These are phyloP conservation scores for Torulaspora quercuum DNA, from an alignment of 805 yeast species.

Conservation along the genomic window DNA sequence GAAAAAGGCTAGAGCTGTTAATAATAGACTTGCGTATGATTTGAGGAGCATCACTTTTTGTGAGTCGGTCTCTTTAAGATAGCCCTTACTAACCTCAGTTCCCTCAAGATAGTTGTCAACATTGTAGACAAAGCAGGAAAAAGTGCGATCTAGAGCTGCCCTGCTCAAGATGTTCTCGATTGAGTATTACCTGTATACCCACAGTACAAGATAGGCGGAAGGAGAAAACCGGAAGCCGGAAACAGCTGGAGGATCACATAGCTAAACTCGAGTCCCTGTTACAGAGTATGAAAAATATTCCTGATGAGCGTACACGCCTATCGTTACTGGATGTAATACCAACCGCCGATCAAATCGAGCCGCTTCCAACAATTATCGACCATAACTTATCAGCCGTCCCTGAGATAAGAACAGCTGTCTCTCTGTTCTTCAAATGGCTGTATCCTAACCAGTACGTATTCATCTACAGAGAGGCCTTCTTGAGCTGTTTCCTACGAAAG, in stretches of 20 bases:
- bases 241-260: conserved; percentile 32
- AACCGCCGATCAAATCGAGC: neutral
- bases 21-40: too few relatives aligned
- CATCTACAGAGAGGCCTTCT: conserved; percentile 51
- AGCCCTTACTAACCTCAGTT: too few relatives aligned
- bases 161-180: conserved; percentile 42
- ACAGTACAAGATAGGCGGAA: conserved; percentile 43
- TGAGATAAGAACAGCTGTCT: conserved; percentile 14
- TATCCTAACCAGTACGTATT: conserved; percentile 56
- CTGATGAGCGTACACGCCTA: conserved; percentile 5
- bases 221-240: conserved; percentile 43
- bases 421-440: conserved; percentile 48
- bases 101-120: conserved; percentile 19
- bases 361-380: neutral
- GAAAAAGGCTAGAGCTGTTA: too few relatives aligned
- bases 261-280: conserved; percentile 16
- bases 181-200: conserved; percentile 41
- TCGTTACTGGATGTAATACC: neutral
- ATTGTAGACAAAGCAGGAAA: conserved; percentile 26
- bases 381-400: conserved; percentile 8
- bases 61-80: too few relatives aligned
- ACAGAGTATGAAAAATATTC: neutral
- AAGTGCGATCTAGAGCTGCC: conserved; percentile 45
- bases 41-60: too few relatives aligned
- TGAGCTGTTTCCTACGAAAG: conserved; percentile 46